Percentiles rank a stretch among this genome's conserved stretches.
These are phyloP conservation scores for Trametes versicolor DNA, from an alignment of 1,284 basidiomycete genomes.

Conservation along the genomic window DNA sequence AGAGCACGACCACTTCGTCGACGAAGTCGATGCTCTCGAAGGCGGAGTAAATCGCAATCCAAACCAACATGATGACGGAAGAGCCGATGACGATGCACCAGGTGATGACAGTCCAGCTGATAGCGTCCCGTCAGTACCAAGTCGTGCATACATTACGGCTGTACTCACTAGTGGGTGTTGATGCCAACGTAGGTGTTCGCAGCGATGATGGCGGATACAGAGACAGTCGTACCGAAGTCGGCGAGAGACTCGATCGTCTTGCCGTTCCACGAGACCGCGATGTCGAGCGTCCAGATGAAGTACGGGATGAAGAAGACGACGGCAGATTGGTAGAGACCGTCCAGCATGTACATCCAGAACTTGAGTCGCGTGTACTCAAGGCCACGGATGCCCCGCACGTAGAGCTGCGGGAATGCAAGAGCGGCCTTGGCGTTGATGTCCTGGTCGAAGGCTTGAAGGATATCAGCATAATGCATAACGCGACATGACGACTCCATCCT, in stretches of 20 bases:
- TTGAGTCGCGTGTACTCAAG: slow-evolving; percentile 92
- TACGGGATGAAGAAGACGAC: slow-evolving; percentile 94
- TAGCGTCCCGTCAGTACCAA: slow-evolving; percentile 21
- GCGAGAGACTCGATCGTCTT: slow-evolving; percentile 80
- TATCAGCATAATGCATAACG: slow-evolving; percentile 22
- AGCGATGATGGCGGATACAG: slow-evolving; percentile 86
- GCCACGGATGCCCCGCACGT: slow-evolving; percentile 92
- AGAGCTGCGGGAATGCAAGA: slow-evolving; percentile 93
- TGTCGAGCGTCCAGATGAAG: slow-evolving; percentile 75
- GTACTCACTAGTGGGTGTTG: slow-evolving; percentile 87
- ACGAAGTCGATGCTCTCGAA: slow-evolving; percentile 76
- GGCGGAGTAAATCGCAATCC: slow-evolving; percentile 89
- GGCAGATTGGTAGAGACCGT: slow-evolving; percentile 93
- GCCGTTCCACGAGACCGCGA: slow-evolving; percentile 76
- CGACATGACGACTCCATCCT: slow-evolving; percentile 32
- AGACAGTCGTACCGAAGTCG: slow-evolving; percentile 94
- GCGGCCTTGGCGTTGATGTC: slow-evolving; percentile 93
- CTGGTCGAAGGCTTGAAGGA: slow-evolving; percentile 86
- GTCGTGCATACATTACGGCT: not conserved
- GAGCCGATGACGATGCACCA: slow-evolving; percentile 85
- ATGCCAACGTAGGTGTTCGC: slow-evolving; percentile 92
- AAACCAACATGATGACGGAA: slow-evolving; percentile 80
- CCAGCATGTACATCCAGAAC: slow-evolving; percentile 96
- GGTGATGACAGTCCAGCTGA: slow-evolving; percentile 89
- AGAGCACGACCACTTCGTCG: slow-evolving; percentile 79